These are phyloP conservation scores for Knufia petricola DNA, from an alignment of 2,329 filamentous ascomycete genomes.

Conservation along the genomic window DNA sequence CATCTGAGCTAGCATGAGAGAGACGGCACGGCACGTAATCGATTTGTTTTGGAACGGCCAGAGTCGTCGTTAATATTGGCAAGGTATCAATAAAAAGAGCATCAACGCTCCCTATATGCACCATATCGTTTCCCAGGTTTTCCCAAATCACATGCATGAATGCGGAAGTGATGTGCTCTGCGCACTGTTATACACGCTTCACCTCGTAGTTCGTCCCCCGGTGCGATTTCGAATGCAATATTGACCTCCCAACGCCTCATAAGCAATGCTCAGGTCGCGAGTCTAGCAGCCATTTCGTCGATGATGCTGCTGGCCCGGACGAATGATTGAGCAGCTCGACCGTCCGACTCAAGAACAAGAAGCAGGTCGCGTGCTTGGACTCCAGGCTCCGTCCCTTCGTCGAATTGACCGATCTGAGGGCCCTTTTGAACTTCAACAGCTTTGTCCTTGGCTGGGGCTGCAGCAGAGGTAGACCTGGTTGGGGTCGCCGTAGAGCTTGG, in stretches of 20 bases:
- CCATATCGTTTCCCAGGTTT: neutral
- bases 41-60: neutral
- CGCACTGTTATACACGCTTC: slow-evolving; percentile 5
- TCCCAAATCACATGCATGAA: slow-evolving; percentile 5
- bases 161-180: neutral
- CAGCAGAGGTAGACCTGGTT: slow-evolving; percentile 13
- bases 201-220: neutral
- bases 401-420: slow-evolving; percentile 61
- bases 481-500: slow-evolving; percentile 10
- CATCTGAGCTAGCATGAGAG: no score
- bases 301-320: slow-evolving; percentile 27
- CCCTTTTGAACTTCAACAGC: slow-evolving; percentile 28
- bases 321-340: slow-evolving; percentile 39
- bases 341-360: slow-evolving; percentile 68
- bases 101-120: neutral
- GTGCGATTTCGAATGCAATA: neutral
- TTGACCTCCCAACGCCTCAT: neutral
- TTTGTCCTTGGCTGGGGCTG: slow-evolving; percentile 15
- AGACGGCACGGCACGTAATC: no score
- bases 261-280: neutral
- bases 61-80: neutral
- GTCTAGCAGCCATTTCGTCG: neutral
- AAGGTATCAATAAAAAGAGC: neutral
- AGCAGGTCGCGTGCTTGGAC: slow-evolving; percentile 82
- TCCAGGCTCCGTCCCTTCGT: slow-evolving; percentile 66